These are phyloP conservation scores for Mycena amicta DNA, from an alignment of 768 basidiomycete species.

Conservation along the genomic window DNA sequence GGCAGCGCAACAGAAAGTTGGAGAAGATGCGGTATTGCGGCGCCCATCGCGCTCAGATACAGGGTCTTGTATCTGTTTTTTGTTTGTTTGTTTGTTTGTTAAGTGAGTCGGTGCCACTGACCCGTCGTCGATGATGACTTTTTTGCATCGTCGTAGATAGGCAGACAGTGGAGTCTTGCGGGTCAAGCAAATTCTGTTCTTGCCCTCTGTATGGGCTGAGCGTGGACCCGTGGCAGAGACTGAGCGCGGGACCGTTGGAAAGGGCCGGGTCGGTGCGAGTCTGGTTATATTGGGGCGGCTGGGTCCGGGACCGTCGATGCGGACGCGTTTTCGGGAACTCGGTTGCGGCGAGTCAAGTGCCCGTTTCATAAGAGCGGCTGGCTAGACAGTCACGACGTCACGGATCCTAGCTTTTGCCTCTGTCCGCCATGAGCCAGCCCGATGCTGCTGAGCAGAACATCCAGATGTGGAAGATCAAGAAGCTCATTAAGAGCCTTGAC, in stretches of 20 bases:
- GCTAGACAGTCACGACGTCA: no score
- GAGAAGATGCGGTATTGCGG: slow-evolving; percentile 82
- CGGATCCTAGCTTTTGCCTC: slow-evolving; percentile 30
- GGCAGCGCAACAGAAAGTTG: slow-evolving; percentile 73
- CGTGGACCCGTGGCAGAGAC: slow-evolving; percentile 81
- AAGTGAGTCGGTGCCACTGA: slow-evolving; percentile 33
- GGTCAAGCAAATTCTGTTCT: slow-evolving; percentile 78
- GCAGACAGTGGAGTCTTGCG: slow-evolving; percentile 72
- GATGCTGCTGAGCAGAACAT: slow-evolving; percentile 92
- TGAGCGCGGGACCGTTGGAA: slow-evolving; percentile 73
- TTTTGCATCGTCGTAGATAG: slow-evolving; percentile 80
- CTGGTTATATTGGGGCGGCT: slow-evolving; percentile 50
- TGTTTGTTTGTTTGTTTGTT: neutral
- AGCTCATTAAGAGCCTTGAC: slow-evolving; percentile 98
- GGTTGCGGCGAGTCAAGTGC: slow-evolving; percentile 34
- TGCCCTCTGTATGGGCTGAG: slow-evolving; percentile 78
- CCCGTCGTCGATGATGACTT: slow-evolving; percentile 72
- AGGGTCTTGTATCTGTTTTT: slow-evolving; percentile 77
- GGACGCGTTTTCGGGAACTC: slow-evolving; percentile 35
- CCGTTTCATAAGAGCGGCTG: slow-evolving; percentile 40
- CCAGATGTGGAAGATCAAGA: slow-evolving; percentile 98
- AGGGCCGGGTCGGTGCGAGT: slow-evolving; percentile 73
- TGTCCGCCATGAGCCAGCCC: slow-evolving; percentile 64
- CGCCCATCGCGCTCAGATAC: slow-evolving; percentile 82
- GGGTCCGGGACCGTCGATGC: slow-evolving; percentile 25